Percentiles rank a stretch among this genome's conserved stretches.
These are phyloP conservation scores for Croton laevigatus DNA, from an alignment of 441 rosid genomes.

Conservation along the genomic window DNA sequence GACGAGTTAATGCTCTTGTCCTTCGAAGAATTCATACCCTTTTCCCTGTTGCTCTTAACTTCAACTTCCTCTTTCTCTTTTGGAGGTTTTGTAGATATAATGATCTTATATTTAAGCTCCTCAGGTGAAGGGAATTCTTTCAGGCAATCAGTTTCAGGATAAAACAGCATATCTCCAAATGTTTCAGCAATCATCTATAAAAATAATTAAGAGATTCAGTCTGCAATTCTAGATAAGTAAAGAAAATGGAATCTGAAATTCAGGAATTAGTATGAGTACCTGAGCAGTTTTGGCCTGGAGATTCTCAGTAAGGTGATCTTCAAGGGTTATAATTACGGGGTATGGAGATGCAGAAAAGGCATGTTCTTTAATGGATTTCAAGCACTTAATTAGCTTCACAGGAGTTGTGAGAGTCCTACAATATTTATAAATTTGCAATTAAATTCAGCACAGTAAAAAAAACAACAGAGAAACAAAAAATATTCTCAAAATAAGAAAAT, in stretches of 20 bases:
- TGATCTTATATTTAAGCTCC: slow-evolving; percentile 48
- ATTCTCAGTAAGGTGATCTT: slow-evolving; percentile 81
- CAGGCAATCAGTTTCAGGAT: slow-evolving; percentile 59
- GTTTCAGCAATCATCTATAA: slow-evolving; percentile 61
- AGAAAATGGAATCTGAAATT: not conserved
- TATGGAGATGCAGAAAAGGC: slow-evolving; percentile 74
- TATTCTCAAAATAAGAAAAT: too few relatives aligned
- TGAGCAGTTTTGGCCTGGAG: slow-evolving; percentile 83
- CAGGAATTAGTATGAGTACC: slow-evolving; percentile 32
- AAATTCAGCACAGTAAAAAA: not conserved
- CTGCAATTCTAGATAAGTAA: not conserved
- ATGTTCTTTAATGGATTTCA: slow-evolving; percentile 59
- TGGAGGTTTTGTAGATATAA: slow-evolving; percentile 89
- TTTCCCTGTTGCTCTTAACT: slow-evolving; percentile 39
- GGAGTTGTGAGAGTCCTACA: slow-evolving; percentile 82
- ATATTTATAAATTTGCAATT: slow-evolving; percentile 1
- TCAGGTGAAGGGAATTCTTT: slow-evolving; percentile 77
- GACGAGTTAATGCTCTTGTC: slow-evolving; percentile 29
- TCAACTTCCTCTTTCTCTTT: slow-evolving; percentile 29
- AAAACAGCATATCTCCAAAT: slow-evolving; percentile 66
- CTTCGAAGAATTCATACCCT: slow-evolving; percentile 31
- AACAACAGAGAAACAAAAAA: not conserved
- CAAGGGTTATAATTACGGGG: slow-evolving; percentile 79
- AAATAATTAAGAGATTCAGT: slow-evolving; percentile 1
- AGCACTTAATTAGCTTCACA: slow-evolving; percentile 65